Evolutionary conservation across 495 filamentous ascomycete genomes (phyloP).

Genomic region (Hyaloscypha hepaticicola): DNA sequence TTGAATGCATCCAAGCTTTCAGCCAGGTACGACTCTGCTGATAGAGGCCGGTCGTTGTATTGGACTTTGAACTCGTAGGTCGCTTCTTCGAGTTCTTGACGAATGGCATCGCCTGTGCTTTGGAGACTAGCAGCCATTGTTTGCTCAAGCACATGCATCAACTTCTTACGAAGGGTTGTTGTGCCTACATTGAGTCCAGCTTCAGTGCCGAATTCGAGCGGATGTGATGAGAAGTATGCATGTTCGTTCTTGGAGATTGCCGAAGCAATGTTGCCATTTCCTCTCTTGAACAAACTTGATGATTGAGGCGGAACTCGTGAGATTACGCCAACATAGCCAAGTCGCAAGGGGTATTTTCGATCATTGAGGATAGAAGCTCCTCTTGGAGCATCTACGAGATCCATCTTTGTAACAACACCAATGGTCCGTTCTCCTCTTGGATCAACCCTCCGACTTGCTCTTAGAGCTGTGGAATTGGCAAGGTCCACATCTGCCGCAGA

Average conservation of each 20-base stretch:
- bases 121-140: constrained; percentile 92
- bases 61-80: constrained; percentile 99
- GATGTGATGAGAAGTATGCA: constrained; percentile 82
- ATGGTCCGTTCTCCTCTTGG: constrained; percentile 95
- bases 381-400: constrained; percentile 83
- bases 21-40: constrained; percentile 93
- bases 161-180: constrained; percentile 82
- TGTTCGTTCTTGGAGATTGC: constrained; percentile 87
- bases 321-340: constrained; percentile 98
- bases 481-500: constrained; percentile 97
- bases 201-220: constrained; percentile 72
- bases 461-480: constrained; percentile 90
- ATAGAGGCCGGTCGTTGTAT: constrained; percentile 94
- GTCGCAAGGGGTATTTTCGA: constrained; percentile 86
- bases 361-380: constrained; percentile 78
- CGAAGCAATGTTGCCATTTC: constrained; percentile 75
- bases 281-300: constrained; percentile 78
- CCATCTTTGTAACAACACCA: constrained; percentile 98
- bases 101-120: constrained; percentile 85
- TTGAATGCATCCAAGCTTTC: constrained; percentile 96
- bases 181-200: constrained; percentile 76
- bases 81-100: constrained; percentile 92
- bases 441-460: constrained; percentile 88
- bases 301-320: constrained; percentile 70
- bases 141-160: constrained; percentile 96